Base-by-base conservation (phyloP, 2,329 filamentous ascomycete species). In the Cordyceps fumosorosea region DNA sequence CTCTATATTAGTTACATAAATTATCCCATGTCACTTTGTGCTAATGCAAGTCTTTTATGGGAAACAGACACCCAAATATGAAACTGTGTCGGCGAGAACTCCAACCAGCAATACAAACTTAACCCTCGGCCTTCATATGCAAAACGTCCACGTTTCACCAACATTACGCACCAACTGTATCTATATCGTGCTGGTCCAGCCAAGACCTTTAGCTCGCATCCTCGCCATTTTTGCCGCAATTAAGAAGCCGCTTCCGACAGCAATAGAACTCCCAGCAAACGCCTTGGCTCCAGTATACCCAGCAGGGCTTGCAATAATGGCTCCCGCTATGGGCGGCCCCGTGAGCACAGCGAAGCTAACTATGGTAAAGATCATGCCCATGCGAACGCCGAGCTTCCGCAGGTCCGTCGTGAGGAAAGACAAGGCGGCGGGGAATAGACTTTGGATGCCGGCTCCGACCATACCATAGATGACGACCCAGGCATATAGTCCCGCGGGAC, bases 401-500 rank as follows among this genome's bases (percentile, higher is more conserved):
- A 80, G 71, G 67, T 85, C 82, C 5, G 74, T 75, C 2, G 81
- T 84, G 62, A 86, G 72, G 48, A 80, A 81, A 56, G 80, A 81
- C 48, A 89, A 68, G 0, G 81, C 68, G 0, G 85, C 84, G 0
- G 87, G 86, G 69, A 89, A 88, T 7, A 90, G 70, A 1, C 80
- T 81, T 74, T 89, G 86, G 47, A 89, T 81, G 0, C 78, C 84
- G 0, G 84, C 86, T 0, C 80, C 83, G 0, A 78, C 77, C 40
- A 89, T 74, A 2, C 89, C 89, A 69, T 88, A 89, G 53, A 87
- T 75, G 0, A 80, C 74, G 0, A 82, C 75, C 78, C 88, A 90
- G 1, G 75, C 79, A 69, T 89, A 89, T 32, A 90, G 73, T 0
- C 81, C 80, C 0, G 73, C 55, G 0, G 79, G 71, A 18, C 74